Percentiles rank a stretch among this genome's conserved stretches.
phyloP scores from a whole-genome alignment of 345 rosid genomes.

The Syzygium aqueum region DNA sequence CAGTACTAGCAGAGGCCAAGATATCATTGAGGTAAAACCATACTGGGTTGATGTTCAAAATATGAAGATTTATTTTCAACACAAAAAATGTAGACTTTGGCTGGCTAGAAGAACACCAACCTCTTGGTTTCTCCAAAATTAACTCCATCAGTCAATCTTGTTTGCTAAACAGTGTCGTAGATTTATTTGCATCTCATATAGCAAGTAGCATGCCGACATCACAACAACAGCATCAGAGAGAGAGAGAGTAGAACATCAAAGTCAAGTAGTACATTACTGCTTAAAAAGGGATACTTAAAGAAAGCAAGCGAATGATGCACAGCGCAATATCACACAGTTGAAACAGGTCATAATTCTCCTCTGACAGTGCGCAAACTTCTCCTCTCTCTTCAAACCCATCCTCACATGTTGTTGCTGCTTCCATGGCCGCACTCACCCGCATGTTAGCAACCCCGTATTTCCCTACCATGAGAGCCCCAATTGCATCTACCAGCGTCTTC shows the following conservation, averaged over 20 bases:
- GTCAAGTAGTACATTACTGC: background rate
- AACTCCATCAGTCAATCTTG: background rate
- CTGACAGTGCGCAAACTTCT: constrained; percentile 28
- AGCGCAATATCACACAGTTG: constrained; percentile 42
- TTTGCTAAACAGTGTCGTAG: background rate
- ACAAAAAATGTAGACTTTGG: background rate
- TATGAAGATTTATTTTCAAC: background rate
- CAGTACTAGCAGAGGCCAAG: background rate
- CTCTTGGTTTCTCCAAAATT: background rate
- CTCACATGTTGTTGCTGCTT: constrained; percentile 41
- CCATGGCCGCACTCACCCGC: constrained; percentile 45
- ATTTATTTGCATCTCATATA: background rate
- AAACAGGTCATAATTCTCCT: constrained; percentile 33
- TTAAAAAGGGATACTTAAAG: background rate
- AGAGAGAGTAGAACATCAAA: background rate
- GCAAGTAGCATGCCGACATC: background rate
- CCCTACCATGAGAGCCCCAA: constrained; percentile 30
- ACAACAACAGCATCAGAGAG: background rate
- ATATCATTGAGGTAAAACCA: background rate
- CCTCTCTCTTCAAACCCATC: constrained; percentile 37
- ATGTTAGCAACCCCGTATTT: constrained; percentile 16
- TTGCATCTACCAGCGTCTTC: constrained; percentile 23
- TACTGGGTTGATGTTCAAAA: background rate
- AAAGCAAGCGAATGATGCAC: constrained; percentile 20
- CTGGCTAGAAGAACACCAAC: background rate